Base-by-base conservation (phyloP, 75 land plant species). In the Larix kaempferi region DNA sequence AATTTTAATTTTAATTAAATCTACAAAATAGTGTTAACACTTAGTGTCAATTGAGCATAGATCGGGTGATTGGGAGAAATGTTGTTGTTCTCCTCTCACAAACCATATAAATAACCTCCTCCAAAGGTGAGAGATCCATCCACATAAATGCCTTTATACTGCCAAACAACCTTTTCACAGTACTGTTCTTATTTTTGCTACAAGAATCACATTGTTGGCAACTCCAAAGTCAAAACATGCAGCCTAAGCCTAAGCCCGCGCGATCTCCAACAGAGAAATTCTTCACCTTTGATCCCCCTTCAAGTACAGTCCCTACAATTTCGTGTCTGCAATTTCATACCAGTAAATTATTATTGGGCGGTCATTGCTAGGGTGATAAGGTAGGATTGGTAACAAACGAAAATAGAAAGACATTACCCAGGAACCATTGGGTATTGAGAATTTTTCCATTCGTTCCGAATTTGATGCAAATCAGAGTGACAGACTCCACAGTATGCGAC, bases 391-490 rank as follows among this genome's bases (percentile, higher is more conserved):
- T 3, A 4, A 39, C 41, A 4, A 4, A 39, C 0, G 5, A 39
- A 39, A 39, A 39, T 39, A 39, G 41, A 39, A 39, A 39, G 41
- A 4, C 41, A 39, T 3, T 86, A 91, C 92, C 96, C 94, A 1
- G 96, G 94, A 75, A 94, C 92, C 96, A 94, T 94, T 78, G 96
- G 94, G 63, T 94, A 94, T 16, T 86, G 80, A 65, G 94, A 91
- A 80, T 74, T 79, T 83, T 92, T 90, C 72, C 87, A 85, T 58
- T 91, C 86, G 77, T 94, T 92, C 69, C 81, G 90, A 76, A 80
- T 71, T 65, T 91, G 94, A 57, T 91, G 96, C 75, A 94, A 52
- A 72, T 94, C 96, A 14, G 90, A 82, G 82, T 94, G 96, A 84
- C 96, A 94, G 33, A 94, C 75, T 27, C 96, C 96, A 74, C 96